Evolutionary conservation across 257 asterid genomes (phyloP), one percentile per base, ranked within the genome.

Genomic region (Fraxinus pennsylvanica): DNA sequence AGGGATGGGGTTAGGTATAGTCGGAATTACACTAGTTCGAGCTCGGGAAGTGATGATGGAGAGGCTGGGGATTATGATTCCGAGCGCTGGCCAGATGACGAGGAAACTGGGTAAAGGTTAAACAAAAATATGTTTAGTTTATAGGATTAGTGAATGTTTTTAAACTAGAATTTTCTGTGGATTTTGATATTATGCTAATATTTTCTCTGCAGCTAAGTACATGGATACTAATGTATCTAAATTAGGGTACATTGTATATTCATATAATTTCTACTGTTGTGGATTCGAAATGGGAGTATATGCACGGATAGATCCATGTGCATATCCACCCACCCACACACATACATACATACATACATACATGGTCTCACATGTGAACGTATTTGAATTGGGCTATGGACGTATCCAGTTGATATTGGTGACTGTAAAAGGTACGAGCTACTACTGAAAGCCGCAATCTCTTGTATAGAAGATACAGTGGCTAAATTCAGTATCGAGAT

Each of bases 41-140:
- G 97, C 84, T 87, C 89, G 4, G 92, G 86, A 27, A 89, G 92
- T 71, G 96, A 88, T 25, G 94, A 77, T 32, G 57, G 74, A 32
- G 88, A 85, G 74, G 27, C 87, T 41, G 90, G 82, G 30, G 87
- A 81, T 82, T 85, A 80, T 83, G 82, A 71, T 47, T 74, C 91
- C 2, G 84, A 80, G 33, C 71, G 72, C 69, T 68, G 72, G 68
- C 84, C 35, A 27, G 76, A 67, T 38, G 95, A 88, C 63, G 94
- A 92, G 38, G 93, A 89, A 76, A 75, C 85, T 35, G 88, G 97
- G 97, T 92, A 86, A 63, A 63, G 29, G 27, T 63, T 12, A 3
- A 33, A 33, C 36, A 33, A 33, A 33, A 33, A 33, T 33, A 33
- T 33, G 36, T 33, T 4, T 12, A 61, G 33, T 21, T 61, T 3